Evolutionary conservation across 2,329 filamentous ascomycete genomes (phyloP).

Genomic region (Byssochlamys sp.): DNA sequence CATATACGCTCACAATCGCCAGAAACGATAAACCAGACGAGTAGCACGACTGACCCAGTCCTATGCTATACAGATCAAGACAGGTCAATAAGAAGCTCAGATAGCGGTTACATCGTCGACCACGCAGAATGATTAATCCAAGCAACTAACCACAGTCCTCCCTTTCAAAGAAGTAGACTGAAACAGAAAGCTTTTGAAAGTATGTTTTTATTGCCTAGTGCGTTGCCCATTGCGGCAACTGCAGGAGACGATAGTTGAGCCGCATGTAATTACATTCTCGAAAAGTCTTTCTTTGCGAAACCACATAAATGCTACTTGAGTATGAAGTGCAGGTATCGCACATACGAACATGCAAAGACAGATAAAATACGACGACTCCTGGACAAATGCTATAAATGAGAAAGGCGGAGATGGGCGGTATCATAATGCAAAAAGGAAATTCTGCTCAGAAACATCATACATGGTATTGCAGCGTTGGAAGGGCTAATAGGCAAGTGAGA

Average conservation of each 20-base stretch:
- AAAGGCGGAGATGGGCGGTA: not conserved
- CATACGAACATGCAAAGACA: not conserved
- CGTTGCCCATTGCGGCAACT: not conserved
- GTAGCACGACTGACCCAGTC: not conserved
- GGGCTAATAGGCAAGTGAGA: not conserved
- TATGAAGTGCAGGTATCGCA: not conserved
- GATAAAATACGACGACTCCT: not conserved
- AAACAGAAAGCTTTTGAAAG: constrained; percentile 8
- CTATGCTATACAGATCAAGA: not conserved
- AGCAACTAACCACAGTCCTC: too few species aligned
- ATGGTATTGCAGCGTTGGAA: not conserved
- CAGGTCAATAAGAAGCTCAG: too few species aligned
- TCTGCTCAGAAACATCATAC: not conserved
- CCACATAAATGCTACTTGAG: not conserved
- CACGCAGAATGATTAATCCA: too few species aligned
- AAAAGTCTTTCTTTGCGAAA: not conserved
- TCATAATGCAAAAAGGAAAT: not conserved
- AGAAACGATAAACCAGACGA: not conserved
- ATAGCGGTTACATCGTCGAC: too few species aligned
- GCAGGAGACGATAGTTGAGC: not conserved
- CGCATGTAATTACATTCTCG: not conserved
- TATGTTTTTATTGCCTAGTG: constrained; percentile 1
- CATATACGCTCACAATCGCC: too few species aligned
- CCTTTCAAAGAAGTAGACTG: not conserved
- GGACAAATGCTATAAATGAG: not conserved